Evolutionary conservation across 257 asterid genomes (phyloP).

Genomic region (Solanum boliviense): DNA sequence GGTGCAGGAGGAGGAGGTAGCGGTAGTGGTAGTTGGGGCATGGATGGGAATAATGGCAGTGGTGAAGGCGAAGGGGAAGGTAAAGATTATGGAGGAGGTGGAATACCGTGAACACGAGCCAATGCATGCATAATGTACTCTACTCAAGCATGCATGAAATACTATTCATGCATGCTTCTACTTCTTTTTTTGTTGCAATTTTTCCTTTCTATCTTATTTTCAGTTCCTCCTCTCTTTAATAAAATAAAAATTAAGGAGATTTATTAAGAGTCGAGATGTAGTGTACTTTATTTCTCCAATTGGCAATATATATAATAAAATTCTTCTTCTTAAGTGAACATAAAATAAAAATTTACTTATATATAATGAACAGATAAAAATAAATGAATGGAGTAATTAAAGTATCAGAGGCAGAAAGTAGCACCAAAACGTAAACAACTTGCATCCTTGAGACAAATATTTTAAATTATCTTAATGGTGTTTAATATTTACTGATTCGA

Average conservation of each 20-base stretch:
- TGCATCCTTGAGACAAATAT: background rate
- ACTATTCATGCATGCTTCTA: background rate
- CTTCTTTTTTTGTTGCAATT: fast-evolving
- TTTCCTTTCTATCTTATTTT: background rate
- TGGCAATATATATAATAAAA: background rate
- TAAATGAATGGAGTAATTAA: background rate
- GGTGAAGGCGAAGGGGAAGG: background rate
- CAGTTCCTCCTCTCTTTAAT: background rate
- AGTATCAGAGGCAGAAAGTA: fast-evolving
- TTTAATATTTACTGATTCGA: background rate
- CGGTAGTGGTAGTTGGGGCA: background rate
- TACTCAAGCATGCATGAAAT: background rate
- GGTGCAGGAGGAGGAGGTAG: background rate
- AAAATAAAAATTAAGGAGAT: background rate
- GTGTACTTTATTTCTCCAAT: background rate
- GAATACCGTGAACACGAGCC: background rate
- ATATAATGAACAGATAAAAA: background rate
- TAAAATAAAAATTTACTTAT: background rate
- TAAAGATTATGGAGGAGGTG: background rate
- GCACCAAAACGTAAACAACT: background rate
- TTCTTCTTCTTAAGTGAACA: background rate
- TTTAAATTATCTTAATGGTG: background rate
- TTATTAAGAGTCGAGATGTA: background rate
- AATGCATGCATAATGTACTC: background rate
- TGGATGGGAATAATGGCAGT: background rate